Evolutionary conservation across 768 basidiomycete species (phyloP).

Genomic region (Peribolospora baueri): DNA sequence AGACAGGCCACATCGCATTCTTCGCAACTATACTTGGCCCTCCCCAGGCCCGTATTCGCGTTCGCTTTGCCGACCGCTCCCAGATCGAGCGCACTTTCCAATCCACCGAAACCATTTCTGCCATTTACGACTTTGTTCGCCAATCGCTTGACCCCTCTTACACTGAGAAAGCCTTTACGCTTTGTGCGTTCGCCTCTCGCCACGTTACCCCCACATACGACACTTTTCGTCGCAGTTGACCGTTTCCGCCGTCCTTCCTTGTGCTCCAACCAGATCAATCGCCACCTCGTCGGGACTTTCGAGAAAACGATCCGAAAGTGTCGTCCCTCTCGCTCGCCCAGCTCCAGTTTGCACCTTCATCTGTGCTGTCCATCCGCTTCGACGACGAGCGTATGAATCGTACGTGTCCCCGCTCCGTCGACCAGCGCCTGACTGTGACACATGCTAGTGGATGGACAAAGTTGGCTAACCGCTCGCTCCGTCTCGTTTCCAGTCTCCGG

Average conservation of each 20-base stretch:
- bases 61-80: constrained; percentile 57
- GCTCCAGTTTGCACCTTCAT: constrained; percentile 54
- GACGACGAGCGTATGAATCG: constrained; percentile 47
- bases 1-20: not conserved
- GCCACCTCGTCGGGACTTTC: constrained; percentile 60
- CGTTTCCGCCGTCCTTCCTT: not conserved
- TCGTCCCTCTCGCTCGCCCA: constrained; percentile 42
- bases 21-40: too few species aligned
- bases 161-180: constrained; percentile 52
- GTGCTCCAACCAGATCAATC: constrained; percentile 35
- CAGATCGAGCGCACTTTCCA: constrained; percentile 55
- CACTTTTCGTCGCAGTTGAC: not conserved
- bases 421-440: not conserved
- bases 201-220: not conserved
- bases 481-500: constrained; percentile 24
- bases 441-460: not conserved
- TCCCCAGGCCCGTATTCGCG: constrained; percentile 48
- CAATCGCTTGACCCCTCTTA: constrained; percentile 45
- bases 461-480: not conserved
- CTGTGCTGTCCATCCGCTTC: constrained; percentile 51
- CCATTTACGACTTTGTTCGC: constrained; percentile 66
- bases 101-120: constrained; percentile 52
- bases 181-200: constrained; percentile 33
- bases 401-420: constrained; percentile 13
- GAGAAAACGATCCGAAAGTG: constrained; percentile 49